Evolutionary conservation across 2,329 filamentous ascomycete species (phyloP).

Genomic region (Ambrosiella xylebori): DNA sequence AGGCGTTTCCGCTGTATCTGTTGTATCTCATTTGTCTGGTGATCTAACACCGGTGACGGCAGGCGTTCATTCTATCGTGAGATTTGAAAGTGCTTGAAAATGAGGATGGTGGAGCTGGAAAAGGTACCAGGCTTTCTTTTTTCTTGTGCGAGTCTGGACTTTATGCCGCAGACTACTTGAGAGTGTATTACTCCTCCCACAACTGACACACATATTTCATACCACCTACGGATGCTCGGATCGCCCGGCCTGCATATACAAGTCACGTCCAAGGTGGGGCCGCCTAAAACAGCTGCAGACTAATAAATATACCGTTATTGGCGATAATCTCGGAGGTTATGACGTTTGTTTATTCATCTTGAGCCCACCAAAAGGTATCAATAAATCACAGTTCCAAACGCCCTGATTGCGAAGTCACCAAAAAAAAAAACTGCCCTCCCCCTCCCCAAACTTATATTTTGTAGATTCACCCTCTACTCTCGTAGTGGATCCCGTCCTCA

Average conservation of each 20-base stretch:
- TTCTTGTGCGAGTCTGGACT: no score
- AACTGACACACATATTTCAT: not conserved
- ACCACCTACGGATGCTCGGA: not conserved
- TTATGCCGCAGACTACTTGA: no score
- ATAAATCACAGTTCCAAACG: not conserved
- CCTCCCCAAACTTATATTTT: not conserved
- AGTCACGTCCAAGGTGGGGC: not conserved
- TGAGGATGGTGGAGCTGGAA: no score
- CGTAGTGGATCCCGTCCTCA: not conserved
- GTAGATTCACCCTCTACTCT: not conserved
- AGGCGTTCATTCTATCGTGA: no score
- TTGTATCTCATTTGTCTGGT: no score
- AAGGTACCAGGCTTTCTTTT: no score
- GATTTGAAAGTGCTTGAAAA: no score
- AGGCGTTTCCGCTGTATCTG: no score
- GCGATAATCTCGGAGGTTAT: not conserved
- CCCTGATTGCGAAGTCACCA: not conserved
- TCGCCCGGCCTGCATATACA: not conserved
- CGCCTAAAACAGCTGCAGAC: not conserved
- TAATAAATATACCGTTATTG: not conserved
- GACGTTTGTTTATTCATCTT: not conserved
- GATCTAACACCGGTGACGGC: no score
- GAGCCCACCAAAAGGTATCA: not conserved
- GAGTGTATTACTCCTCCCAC: not conserved
- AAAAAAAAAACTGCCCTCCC: not conserved